Evolutionary conservation across 129 eudicot species (phyloP).

Genomic region (Helianthus tuberosus): DNA sequence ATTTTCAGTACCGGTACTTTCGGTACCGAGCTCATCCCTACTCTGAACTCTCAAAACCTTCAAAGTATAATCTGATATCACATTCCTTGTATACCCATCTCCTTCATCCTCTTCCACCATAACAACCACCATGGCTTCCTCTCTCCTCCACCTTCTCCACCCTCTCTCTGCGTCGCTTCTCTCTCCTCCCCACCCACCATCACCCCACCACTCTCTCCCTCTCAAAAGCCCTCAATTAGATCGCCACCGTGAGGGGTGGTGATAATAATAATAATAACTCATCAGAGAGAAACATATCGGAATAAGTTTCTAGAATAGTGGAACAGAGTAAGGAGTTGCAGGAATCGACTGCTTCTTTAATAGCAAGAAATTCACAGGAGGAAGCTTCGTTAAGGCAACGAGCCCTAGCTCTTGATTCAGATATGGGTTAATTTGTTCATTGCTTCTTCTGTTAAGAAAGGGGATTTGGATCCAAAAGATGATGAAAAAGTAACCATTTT

Average conservation of each 20-base stretch:
- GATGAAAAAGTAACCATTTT: slow-evolving; percentile 55
- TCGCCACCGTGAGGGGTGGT: slow-evolving; percentile 31
- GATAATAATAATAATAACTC: slow-evolving; percentile 22
- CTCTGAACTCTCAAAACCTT: too few species aligned
- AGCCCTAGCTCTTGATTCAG: slow-evolving; percentile 57
- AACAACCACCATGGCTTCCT: too few species aligned
- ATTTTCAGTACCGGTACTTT: too few species aligned
- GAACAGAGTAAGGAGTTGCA: slow-evolving; percentile 83
- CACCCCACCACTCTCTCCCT: too few species aligned
- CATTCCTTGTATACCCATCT: too few species aligned
- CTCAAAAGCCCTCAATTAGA: too few species aligned
- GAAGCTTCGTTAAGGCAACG: slow-evolving; percentile 72
- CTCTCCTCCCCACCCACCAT: too few species aligned
- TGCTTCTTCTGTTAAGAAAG: slow-evolving; percentile 36
- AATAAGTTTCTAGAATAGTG: slow-evolving; percentile 54
- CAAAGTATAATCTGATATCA: too few species aligned
- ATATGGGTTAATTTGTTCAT: slow-evolving; percentile 52
- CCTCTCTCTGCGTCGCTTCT: too few species aligned
- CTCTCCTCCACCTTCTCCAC: too few species aligned
- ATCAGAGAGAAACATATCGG: slow-evolving; percentile 40
- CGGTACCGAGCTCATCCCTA: too few species aligned
- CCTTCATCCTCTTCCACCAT: too few species aligned
- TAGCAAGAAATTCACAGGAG: slow-evolving; percentile 59
- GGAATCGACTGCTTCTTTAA: slow-evolving; percentile 68
- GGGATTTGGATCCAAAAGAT: slow-evolving; percentile 49